These are phyloP conservation scores for California macrophylla DNA, from an alignment of 441 rosid species.

Conservation along the genomic window DNA sequence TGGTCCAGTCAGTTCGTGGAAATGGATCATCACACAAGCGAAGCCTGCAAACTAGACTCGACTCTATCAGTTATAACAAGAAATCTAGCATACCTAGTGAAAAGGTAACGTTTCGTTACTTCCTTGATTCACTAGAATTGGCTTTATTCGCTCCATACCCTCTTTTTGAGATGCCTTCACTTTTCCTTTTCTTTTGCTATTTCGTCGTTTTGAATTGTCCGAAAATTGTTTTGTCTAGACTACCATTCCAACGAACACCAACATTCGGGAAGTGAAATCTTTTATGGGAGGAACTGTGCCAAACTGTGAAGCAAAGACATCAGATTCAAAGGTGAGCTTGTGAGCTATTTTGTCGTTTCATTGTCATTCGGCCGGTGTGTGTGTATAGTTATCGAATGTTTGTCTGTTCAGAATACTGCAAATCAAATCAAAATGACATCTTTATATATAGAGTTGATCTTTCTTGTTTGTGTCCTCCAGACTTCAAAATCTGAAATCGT, in stretches of 20 bases:
- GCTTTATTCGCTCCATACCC: slow-evolving; percentile 4
- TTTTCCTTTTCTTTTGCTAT: not conserved
- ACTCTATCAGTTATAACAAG: slow-evolving; percentile 28
- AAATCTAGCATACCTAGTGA: slow-evolving; percentile 34
- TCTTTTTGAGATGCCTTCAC: not conserved
- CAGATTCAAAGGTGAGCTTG: slow-evolving; percentile 23
- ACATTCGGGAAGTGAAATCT: slow-evolving; percentile 28
- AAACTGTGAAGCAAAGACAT: slow-evolving; percentile 21
- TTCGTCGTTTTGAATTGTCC: not conserved
- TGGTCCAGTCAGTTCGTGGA: slow-evolving; percentile 30
- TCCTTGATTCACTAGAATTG: not conserved
- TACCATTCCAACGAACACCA: slow-evolving; percentile 19
- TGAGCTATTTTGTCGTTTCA: slow-evolving; percentile 14
- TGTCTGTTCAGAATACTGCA: not conserved
- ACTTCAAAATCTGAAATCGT: slow-evolving; percentile 13
- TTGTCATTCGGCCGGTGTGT: not conserved
- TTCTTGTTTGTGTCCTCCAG: slow-evolving; percentile 24
- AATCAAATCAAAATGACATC: not conserved
- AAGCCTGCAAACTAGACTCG: slow-evolving; percentile 19
- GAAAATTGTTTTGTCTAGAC: slow-evolving; percentile 24
- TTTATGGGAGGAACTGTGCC: slow-evolving; percentile 21
- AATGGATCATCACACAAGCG: slow-evolving; percentile 31
- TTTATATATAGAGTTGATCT: no score
- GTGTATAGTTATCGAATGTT: not conserved
- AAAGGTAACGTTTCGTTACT: slow-evolving; percentile 35